Base-by-base conservation (phyloP, 495 filamentous ascomycete genomes). In the Annulohypoxylon moriforme region DNA sequence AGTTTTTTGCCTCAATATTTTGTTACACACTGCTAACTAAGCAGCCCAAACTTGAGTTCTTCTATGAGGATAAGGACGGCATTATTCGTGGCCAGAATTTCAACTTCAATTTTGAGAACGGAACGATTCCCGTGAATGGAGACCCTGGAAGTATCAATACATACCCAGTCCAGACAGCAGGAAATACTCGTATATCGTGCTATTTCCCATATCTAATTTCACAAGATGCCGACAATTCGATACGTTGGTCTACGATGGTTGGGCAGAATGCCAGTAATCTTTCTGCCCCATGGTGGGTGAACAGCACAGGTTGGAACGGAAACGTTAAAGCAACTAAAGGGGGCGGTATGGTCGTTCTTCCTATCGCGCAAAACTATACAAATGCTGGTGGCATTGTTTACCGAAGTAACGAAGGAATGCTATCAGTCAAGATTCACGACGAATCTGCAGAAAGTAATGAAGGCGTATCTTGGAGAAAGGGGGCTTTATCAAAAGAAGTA, bases 71-170 rank as follows among this genome's bases (percentile, higher is more conserved):
- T 38, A 56, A 64, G 33, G 22, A 73, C 16, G 70, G 70, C 13
- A 56, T 73, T 33, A 36, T 73, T 27, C 70, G 70, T 2, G 70
- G 70, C 16, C 70, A 73, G 47, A 68, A 68, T 29, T 73, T 73
- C 47, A 60, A 73, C 40, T 73, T 73, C 60, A 36, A 61, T 7
- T 64, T 73, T 40, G 70, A 68, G 27, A 61, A 65, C 36, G 64
- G 53, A 16, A 55, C 59, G n/a, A 61, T 73, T 33, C 70, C 70
- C 11, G 1, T 34, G 6, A 49, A 73, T 49, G 70, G 70, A 3
- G 60, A 68, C 4, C 31, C 55, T n/a, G 70, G 70, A 11, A 73
- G 55, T 13, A 64, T 73, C 16, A 73, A 65, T 24, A 36, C 24
- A 9, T 72, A 68, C 20, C 69, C 69, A 18, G 44, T 72, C 7